phyloP scores from a whole-genome alignment of 1,284 basidiomycete genomes.

The Ceratorhiza oryzae-sativae region DNA sequence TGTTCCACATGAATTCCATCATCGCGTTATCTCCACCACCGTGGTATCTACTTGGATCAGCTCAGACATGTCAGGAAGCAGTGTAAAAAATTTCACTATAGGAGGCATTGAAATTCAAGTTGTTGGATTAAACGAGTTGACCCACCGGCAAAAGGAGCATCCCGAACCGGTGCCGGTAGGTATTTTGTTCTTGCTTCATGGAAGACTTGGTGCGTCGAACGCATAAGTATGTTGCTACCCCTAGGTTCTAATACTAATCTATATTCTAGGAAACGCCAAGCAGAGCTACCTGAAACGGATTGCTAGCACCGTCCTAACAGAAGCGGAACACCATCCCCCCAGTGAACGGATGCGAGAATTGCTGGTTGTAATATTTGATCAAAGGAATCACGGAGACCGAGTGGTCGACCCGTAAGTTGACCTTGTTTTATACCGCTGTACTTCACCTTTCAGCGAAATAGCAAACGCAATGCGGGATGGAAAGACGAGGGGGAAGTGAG shows the following conservation, averaged over 20 bases:
- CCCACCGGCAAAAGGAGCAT: background rate
- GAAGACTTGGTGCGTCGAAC: conserved; percentile 18
- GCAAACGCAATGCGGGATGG: conserved; percentile 49
- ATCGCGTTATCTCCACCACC: background rate
- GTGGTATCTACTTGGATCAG: background rate
- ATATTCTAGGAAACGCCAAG: background rate
- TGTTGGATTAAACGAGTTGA: conserved; percentile 12
- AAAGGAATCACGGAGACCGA: conserved; percentile 53
- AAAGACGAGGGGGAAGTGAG: conserved; percentile 43
- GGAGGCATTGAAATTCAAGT: conserved; percentile 24
- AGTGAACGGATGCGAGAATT: conserved; percentile 14
- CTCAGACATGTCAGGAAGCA: conserved; percentile 8
- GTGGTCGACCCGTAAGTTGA: conserved; percentile 44
- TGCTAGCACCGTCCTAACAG: conserved; percentile 11
- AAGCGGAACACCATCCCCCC: background rate
- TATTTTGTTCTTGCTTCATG: conserved; percentile 31
- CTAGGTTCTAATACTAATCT: no score
- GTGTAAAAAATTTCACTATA: conserved; percentile 11
- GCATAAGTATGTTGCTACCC: background rate
- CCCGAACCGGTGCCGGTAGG: conserved; percentile 12
- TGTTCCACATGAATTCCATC: background rate
- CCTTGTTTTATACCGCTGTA: background rate
- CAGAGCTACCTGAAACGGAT: background rate
- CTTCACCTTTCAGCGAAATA: background rate
- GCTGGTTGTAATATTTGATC: conserved; percentile 47